Evolutionary conservation across 202 grass and related monocot genomes (phyloP).

Genomic region (Setaria italica): DNA sequence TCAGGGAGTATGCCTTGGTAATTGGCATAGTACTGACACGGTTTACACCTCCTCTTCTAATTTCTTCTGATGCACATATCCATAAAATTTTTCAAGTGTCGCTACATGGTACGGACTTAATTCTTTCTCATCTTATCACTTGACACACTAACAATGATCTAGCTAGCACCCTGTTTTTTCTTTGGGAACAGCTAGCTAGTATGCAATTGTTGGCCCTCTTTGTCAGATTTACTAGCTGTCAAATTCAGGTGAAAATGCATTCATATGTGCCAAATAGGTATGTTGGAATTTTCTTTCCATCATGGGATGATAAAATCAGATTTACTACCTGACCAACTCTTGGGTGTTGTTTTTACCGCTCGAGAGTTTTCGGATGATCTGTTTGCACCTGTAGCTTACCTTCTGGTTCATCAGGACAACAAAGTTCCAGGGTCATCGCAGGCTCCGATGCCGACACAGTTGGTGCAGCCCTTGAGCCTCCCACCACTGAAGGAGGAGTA

Average conservation of each 20-base stretch:
- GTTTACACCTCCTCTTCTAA: constrained; percentile 19
- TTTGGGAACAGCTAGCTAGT: constrained; percentile 43
- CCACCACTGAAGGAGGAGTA: background rate
- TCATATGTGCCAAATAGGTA: constrained; percentile 45
- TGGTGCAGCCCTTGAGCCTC: background rate
- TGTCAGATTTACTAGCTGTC: background rate
- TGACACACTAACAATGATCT: constrained; percentile 26
- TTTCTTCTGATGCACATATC: background rate
- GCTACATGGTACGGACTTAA: background rate
- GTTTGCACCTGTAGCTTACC: constrained; percentile 38
- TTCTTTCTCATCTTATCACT: background rate
- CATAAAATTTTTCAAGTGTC: background rate
- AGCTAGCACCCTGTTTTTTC: constrained; percentile 36
- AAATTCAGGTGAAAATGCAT: constrained; percentile 14
- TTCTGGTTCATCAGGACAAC: constrained; percentile 36
- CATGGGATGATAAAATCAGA: background rate
- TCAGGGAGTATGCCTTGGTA: constrained; percentile 47
- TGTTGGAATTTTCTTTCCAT: constrained; percentile 36
- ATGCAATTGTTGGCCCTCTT: background rate
- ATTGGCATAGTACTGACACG: constrained; percentile 31
- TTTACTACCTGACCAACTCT: constrained; percentile 7
- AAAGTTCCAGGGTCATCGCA: background rate
- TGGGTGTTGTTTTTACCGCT: background rate
- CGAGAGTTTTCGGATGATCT: background rate
- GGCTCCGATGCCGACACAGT: background rate